Evolutionary conservation across 495 filamentous ascomycete species (phyloP), one percentile per base, ranked within the genome.

Genomic region (Corynascus novoguineensis): DNA sequence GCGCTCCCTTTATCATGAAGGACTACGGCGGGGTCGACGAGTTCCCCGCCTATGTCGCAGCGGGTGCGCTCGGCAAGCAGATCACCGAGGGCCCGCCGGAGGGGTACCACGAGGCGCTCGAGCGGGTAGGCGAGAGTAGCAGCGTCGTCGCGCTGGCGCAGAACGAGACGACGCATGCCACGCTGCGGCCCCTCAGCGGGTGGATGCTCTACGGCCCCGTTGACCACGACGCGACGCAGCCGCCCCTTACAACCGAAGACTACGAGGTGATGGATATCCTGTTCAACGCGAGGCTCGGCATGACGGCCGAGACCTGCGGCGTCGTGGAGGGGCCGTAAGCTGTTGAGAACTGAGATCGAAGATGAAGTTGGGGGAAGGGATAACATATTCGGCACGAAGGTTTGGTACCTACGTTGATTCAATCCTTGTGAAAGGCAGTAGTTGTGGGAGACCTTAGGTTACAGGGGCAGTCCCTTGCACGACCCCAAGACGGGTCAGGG

Each of bases 171-270:
- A 31, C 3, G 38, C 63, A 70, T 41, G 59, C 29, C 9, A 60
- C 63, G 46, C 29, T 68, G 44, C 35, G 52, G 55, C 67, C 65
- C 38, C 31, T 68, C 37, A 61, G 56, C 24, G 57, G 57, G 12
- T 70, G 67, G 67, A 63, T 66, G 66, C 24, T 67, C 44, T 69
- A 64, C 50, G 66, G 62, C 17, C 66, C 66, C 5, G 15, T 60
- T 22, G 38, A 51, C 6, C 56, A 64, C 40, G 35, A 55, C n/a
- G n/a, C 5, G 28, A 27, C 49, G 27, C 25, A 38, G 22, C 15
- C 55, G 31, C 40, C 6, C 11, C 31, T 11, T 14, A 12, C 14
- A 46, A 38, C 28, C 2, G 25, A 27, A 14, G 56, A 59, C 32
- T 45, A 53, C 4, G 60, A 62, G 32, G 44, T 62, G 47, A 9